A percentile compares a stretch with the other conserved stretches of the same genome.
Evolutionary conservation across 352 stramenopile genomes (phyloP).

Genomic region (Vaucheria bursata): DNA sequence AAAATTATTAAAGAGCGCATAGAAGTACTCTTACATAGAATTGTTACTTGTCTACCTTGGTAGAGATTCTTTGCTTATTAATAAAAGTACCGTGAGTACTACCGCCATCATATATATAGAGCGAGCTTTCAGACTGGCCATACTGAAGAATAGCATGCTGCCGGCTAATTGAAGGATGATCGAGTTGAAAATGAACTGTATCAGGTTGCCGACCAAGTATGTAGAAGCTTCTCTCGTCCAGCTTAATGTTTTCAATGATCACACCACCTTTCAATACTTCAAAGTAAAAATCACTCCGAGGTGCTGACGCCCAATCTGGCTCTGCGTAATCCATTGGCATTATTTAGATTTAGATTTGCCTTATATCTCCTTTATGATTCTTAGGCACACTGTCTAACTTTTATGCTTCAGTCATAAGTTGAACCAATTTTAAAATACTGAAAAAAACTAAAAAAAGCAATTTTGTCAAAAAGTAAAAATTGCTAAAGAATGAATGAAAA

Average conservation of each 20-base stretch:
- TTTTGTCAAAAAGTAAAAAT: no score
- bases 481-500: no score
- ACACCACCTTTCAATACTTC: neutral
- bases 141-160: slow-evolving; percentile 43
- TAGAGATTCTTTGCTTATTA: slow-evolving; percentile 61
- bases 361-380: no score
- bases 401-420: no score
- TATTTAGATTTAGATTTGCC: no score
- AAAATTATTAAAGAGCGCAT: neutral
- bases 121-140: slow-evolving; percentile 45
- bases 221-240: neutral
- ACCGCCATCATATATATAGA: slow-evolving; percentile 63
- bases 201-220: slow-evolving; percentile 17
- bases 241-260: neutral
- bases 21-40: neutral
- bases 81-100: slow-evolving; percentile 72
- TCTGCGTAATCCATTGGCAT: neutral
- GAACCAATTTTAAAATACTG: no score
- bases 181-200: slow-evolving; percentile 31
- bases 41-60: slow-evolving; percentile 8
- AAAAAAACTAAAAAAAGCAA: no score
- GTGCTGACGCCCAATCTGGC: neutral
- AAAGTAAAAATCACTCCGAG: neutral
- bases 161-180: slow-evolving; percentile 42
- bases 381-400: no score